phyloP scores from a whole-genome alignment of 768 basidiomycete species.

The Tylopilus vinaceipallidus region DNA sequence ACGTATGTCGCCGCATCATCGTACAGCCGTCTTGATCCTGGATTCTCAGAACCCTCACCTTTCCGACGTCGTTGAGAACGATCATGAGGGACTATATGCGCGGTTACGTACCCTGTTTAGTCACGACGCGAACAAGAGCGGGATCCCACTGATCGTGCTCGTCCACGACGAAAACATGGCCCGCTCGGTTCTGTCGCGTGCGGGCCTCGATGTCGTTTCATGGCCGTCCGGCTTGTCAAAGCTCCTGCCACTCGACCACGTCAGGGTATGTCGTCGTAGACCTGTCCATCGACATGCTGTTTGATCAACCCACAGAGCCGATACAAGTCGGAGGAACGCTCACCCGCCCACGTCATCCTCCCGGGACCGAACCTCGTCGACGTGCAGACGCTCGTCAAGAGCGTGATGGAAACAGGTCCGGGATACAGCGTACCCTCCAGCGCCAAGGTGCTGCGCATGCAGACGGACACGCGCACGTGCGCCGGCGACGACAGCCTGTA shows the following conservation, averaged over 20 bases:
- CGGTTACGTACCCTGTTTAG: conserved; percentile 22
- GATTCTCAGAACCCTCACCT: conserved; percentile 12
- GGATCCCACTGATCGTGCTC: conserved; percentile 43
- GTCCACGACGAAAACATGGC: conserved; percentile 44
- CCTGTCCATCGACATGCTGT: too few species aligned
- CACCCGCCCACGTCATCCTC: background rate
- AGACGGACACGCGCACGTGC: conserved; percentile 38
- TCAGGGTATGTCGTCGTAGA: conserved; percentile 5
- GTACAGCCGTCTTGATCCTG: background rate
- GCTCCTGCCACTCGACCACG: conserved; percentile 10
- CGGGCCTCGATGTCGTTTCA: conserved; percentile 39
- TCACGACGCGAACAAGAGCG: conserved; percentile 16
- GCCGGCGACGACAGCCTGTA: conserved; percentile 54
- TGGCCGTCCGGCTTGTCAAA: conserved; percentile 41
- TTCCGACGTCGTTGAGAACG: conserved; percentile 17
- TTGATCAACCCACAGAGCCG: conserved; percentile 10
- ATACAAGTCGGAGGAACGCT: background rate
- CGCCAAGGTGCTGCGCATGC: conserved; percentile 34
- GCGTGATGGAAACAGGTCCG: conserved; percentile 37
- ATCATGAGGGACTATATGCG: conserved; percentile 9
- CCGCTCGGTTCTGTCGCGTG: conserved; percentile 36
- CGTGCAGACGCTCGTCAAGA: conserved; percentile 35
- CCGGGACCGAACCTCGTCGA: conserved; percentile 41
- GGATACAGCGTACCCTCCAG: conserved; percentile 29
- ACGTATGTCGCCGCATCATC: background rate